Conservation (phyloP, 306 rosid species). For the Lotus japonicus region DNA sequence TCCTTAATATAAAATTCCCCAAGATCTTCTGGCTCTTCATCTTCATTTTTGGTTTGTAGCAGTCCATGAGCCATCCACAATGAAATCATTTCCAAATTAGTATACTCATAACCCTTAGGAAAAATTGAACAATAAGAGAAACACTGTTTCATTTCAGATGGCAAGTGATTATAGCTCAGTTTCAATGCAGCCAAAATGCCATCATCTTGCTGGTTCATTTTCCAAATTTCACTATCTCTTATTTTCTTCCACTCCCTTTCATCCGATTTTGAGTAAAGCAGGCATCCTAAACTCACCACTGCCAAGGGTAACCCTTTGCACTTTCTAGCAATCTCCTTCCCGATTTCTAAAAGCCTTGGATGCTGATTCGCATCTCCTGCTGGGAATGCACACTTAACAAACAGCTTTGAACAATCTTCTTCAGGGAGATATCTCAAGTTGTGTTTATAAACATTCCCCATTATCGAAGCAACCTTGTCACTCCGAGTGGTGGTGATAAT, state of each 20-base stretch:
- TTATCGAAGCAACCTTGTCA: too few species aligned
- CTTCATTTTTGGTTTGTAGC: slow-evolving; percentile 15
- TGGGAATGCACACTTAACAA: slow-evolving; percentile 17
- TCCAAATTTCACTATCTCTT: slow-evolving; percentile 24
- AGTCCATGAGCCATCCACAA: slow-evolving; percentile 29
- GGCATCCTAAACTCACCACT: slow-evolving; percentile 13
- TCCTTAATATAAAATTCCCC: slow-evolving; percentile 20
- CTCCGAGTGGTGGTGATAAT: too few species aligned
- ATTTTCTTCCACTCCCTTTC: slow-evolving; percentile 21
- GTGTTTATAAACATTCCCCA: slow-evolving; percentile 1
- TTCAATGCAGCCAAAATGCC: background rate
- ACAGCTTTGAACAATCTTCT: slow-evolving; percentile 17
- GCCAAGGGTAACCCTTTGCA: slow-evolving; percentile 23
- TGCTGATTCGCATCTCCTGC: background rate
- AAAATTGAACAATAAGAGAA: slow-evolving; percentile 17
- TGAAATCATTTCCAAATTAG: slow-evolving; percentile 16
- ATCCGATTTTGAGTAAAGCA: background rate
- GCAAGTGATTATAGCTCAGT: slow-evolving; percentile 16
- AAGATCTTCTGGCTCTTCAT: slow-evolving; percentile 17
- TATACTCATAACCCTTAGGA: slow-evolving; percentile 18
- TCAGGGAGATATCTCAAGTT: slow-evolving; percentile 19
- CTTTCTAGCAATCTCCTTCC: slow-evolving; percentile 22
- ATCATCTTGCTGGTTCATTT: slow-evolving; percentile 2
- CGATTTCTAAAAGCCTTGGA: slow-evolving; percentile 20
- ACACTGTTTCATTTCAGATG: slow-evolving; percentile 10